Evolutionary conservation across 345 rosid species (phyloP).

Genomic region (Populus euphratica): DNA sequence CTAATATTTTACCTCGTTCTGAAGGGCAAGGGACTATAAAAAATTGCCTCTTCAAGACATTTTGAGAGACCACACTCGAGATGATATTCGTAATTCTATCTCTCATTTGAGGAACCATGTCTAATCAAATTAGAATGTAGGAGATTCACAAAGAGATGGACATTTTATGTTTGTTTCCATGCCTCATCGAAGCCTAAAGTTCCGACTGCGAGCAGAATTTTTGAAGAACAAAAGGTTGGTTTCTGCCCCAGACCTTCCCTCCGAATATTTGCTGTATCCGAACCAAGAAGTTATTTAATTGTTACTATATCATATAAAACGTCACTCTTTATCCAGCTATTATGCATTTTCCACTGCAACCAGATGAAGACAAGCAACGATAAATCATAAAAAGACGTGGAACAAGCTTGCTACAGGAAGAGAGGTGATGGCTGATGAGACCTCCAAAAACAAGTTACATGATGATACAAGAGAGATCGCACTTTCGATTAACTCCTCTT

Average conservation of each 20-base stretch:
- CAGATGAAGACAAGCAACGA: neutral
- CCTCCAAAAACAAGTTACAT: neutral
- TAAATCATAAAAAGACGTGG: neutral
- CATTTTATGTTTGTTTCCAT: too few species aligned
- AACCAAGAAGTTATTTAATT: neutral
- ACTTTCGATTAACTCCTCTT: neutral
- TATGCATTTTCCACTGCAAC: neutral
- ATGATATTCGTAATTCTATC: neutral
- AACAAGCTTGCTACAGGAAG: neutral
- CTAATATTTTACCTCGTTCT: neutral
- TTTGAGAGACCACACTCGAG: neutral
- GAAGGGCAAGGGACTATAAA: neutral
- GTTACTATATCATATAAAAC: neutral
- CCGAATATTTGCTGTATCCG: neutral
- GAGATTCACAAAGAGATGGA: neutral
- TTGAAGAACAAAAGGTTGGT: neutral
- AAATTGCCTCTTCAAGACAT: neutral
- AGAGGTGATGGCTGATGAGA: neutral
- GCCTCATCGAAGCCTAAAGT: too few species aligned
- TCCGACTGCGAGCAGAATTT: neutral
- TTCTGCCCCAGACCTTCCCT: neutral
- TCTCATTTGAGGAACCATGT: neutral
- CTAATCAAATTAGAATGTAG: neutral
- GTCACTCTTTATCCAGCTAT: neutral
- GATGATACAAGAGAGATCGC: neutral